These are phyloP conservation scores for Lentinula sp. DNA, from an alignment of 768 basidiomycete genomes.

Conservation along the genomic window DNA sequence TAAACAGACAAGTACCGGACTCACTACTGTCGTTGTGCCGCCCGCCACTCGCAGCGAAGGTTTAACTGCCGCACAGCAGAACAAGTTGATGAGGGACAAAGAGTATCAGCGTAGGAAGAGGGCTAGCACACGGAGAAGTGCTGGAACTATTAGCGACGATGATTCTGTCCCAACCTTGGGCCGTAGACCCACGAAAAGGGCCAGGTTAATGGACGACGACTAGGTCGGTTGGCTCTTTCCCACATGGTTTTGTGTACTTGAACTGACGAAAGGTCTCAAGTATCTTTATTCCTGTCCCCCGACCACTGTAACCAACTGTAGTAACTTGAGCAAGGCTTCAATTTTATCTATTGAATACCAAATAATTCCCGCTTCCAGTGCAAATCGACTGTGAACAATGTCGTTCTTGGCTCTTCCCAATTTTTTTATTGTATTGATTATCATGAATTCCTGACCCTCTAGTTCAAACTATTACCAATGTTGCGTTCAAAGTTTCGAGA, in stretches of 20 bases:
- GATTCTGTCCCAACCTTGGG: slow-evolving; percentile 49
- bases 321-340: background rate
- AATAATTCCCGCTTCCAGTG: too few relatives aligned
- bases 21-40: slow-evolving; percentile 74
- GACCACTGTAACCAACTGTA: background rate
- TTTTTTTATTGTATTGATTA: background rate
- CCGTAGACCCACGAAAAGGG: slow-evolving; percentile 63
- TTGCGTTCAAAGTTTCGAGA: slow-evolving; percentile 1
- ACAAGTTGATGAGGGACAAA: slow-evolving; percentile 65
- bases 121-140: slow-evolving; percentile 54
- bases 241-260: background rate
- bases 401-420: too few relatives aligned
- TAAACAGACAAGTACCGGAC: slow-evolving; percentile 62
- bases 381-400: too few relatives aligned
- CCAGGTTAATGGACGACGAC: slow-evolving; percentile 63
- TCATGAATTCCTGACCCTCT: background rate
- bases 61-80: slow-evolving; percentile 64
- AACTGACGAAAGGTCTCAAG: background rate
- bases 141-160: slow-evolving; percentile 69
- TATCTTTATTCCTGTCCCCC: too few relatives aligned
- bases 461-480: background rate
- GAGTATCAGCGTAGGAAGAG: slow-evolving; percentile 77
- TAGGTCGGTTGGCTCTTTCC: slow-evolving; percentile 16
- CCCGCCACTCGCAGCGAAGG: slow-evolving; percentile 68
- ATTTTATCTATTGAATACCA: too few relatives aligned